Conservation (phyloP, 305 asterid species). For the Fraxinus floribunda region DNA sequence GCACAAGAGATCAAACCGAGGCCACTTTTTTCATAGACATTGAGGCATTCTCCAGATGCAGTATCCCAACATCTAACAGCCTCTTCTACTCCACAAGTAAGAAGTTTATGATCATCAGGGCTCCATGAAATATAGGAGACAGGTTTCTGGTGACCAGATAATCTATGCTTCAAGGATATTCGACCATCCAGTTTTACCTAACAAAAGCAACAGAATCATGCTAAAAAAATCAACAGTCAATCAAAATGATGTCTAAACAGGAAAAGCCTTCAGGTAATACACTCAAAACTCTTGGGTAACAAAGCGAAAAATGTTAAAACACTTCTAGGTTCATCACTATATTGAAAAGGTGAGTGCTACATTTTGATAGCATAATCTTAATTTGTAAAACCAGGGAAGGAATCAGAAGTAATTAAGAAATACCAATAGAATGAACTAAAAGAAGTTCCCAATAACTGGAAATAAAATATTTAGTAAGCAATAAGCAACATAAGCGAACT, state of each 20-base stretch:
- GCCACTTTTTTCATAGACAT: constrained; percentile 31
- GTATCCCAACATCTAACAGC: constrained; percentile 39
- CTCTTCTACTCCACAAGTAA: constrained; percentile 53
- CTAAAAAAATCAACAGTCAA: neutral
- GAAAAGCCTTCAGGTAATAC: neutral
- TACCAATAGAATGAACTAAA: neutral
- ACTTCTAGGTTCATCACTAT: neutral
- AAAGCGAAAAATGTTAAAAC: neutral
- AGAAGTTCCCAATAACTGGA: neutral
- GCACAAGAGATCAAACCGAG: constrained; percentile 48
- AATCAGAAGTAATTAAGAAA: neutral
- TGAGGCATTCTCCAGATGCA: constrained; percentile 41
- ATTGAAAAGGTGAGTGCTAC: neutral
- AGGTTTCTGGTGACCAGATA: constrained; percentile 44
- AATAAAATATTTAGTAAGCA: neutral
- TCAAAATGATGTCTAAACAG: neutral
- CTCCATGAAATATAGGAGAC: constrained; percentile 45
- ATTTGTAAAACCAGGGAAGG: neutral
- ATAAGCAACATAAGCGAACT: neutral
- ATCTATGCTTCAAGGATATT: constrained; percentile 32
- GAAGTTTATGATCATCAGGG: constrained; percentile 41
- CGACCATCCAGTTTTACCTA: constrained; percentile 50
- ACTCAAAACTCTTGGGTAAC: neutral
- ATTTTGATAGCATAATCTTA: neutral
- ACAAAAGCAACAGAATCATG: neutral